Evolutionary conservation across 345 rosid species (phyloP).

Genomic region (Isatis tinctoria): DNA sequence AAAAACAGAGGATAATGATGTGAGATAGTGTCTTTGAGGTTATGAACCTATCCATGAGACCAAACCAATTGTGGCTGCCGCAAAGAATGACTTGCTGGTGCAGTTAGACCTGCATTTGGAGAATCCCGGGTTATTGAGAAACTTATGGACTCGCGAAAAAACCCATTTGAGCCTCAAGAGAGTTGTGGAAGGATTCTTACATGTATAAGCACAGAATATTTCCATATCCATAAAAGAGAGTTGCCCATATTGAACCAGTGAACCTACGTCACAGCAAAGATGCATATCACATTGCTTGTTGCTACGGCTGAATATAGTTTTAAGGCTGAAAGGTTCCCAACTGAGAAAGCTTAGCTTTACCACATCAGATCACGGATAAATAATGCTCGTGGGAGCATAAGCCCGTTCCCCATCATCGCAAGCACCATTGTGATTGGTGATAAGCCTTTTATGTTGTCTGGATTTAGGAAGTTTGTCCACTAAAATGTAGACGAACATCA

Average conservation of each 20-base stretch:
- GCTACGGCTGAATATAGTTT: neutral
- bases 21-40: neutral
- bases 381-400: slow-evolving; percentile 88
- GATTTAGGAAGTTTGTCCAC: slow-evolving; percentile 91
- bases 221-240: slow-evolving; percentile 81
- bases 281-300: neutral
- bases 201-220: slow-evolving; percentile 74
- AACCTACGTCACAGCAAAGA: slow-evolving; percentile 49
- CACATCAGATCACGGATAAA: slow-evolving; percentile 94
- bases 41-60: slow-evolving; percentile 72
- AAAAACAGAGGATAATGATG: neutral
- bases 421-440: slow-evolving; percentile 84
- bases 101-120: slow-evolving; percentile 48
- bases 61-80: slow-evolving; percentile 66
- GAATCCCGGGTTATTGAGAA: neutral
- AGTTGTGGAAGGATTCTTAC: slow-evolving; percentile 33
- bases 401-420: slow-evolving; percentile 89
- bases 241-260: slow-evolving; percentile 81
- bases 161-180: neutral
- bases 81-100: slow-evolving; percentile 62
- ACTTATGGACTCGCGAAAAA: neutral
- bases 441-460: slow-evolving; percentile 81
- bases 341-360: slow-evolving; percentile 37
- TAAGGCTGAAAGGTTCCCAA: neutral
- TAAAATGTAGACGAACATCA: slow-evolving; percentile 34